A percentile compares a stretch with the other conserved stretches of the same genome.
Conservation (phyloP, 345 rosid genomes). For the Punica granatum region DNA sequence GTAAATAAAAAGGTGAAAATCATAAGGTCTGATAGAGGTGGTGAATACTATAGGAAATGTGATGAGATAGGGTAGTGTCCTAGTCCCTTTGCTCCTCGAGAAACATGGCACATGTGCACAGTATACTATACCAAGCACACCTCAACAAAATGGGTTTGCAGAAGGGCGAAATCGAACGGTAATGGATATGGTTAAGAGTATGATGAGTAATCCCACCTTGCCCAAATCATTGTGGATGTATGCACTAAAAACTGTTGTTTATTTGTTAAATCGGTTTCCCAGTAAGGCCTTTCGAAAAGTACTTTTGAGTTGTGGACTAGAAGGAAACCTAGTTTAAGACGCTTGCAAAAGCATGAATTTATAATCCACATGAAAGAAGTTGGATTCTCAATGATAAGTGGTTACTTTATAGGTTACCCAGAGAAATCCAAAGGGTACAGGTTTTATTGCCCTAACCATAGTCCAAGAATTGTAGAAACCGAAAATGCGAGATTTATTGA, state of each 20-base stretch:
- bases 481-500: background rate
- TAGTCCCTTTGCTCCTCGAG: too few relatives aligned
- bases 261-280: background rate
- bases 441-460: background rate
- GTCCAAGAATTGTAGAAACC: background rate
- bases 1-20: conserved; percentile 13
- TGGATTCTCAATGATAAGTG: background rate
- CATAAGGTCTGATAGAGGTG: background rate
- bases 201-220: too few relatives aligned
- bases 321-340: background rate
- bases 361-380: too few relatives aligned
- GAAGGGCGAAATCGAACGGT: background rate
- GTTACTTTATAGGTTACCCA: background rate
- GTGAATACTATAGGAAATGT: conserved; percentile 6
- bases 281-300: background rate
- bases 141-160: background rate
- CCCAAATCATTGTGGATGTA: background rate
- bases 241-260: background rate
- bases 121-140: too few relatives aligned
- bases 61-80: background rate
- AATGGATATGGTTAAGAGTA: conserved; percentile 3
- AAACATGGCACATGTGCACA: too few relatives aligned
- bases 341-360: background rate
- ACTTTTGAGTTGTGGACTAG: background rate
- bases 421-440: background rate